Percentiles rank a stretch among this genome's conserved stretches.
phyloP scores from a whole-genome alignment of 1,284 basidiomycete genomes.

The Ustilago xerochloae region DNA sequence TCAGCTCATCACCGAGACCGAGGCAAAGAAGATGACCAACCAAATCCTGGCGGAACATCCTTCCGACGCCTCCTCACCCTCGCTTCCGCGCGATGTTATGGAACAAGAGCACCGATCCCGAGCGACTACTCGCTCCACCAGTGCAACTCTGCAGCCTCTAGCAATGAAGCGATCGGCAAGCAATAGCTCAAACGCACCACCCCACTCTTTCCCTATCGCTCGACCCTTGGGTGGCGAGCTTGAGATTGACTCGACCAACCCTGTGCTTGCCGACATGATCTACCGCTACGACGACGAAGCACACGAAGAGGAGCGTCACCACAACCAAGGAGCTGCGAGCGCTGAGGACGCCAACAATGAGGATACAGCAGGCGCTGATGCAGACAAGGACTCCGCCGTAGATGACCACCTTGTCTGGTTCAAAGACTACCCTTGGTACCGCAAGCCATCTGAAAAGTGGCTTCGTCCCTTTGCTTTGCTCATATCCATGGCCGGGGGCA shows the following conservation, averaged over 20 bases:
- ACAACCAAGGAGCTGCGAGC: background rate
- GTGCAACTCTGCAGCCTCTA: slow-evolving; percentile 18
- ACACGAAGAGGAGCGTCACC: slow-evolving; percentile 13
- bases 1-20: slow-evolving; percentile 6
- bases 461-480: slow-evolving; percentile 57
- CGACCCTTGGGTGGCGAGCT: slow-evolving; percentile 38
- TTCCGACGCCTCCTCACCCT: slow-evolving; percentile 20
- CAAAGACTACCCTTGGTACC: slow-evolving; percentile 55
- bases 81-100: slow-evolving; percentile 20
- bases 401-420: slow-evolving; percentile 57
- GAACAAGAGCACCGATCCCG: slow-evolving; percentile 24
- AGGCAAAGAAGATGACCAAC: slow-evolving; percentile 15
- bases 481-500: slow-evolving; percentile 55
- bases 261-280: slow-evolving; percentile 49
- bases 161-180: slow-evolving; percentile 28
- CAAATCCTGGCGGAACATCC: slow-evolving; percentile 20
- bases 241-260: slow-evolving; percentile 51
- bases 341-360: background rate
- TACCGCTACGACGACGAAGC: slow-evolving; percentile 52
- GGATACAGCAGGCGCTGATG: background rate
- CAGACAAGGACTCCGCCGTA: background rate
- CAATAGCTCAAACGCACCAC: slow-evolving; percentile 19
- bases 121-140: background rate
- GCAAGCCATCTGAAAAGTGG: slow-evolving; percentile 56
- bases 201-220: slow-evolving; percentile 22